Evolutionary conservation across 2,329 filamentous ascomycete genomes (phyloP).

Genomic region (Fusarium sp.): DNA sequence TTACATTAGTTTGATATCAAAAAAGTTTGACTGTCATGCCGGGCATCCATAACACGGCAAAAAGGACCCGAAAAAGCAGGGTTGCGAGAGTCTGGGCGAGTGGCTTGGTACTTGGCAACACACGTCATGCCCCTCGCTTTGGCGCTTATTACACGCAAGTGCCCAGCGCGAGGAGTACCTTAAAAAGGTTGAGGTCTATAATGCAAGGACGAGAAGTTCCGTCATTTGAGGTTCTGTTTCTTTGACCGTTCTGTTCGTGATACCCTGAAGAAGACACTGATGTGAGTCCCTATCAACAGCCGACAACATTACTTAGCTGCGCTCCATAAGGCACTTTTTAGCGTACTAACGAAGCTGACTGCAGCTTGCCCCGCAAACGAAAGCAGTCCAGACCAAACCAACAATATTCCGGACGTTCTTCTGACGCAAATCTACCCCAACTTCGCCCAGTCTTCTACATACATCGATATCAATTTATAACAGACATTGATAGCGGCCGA

Average conservation of each 20-base stretch:
- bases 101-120: slow-evolving; percentile 49
- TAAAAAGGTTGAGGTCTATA: slow-evolving; percentile 15
- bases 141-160: slow-evolving; percentile 38
- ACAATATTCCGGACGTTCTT: slow-evolving; percentile 18
- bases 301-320: slow-evolving; percentile 33
- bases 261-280: slow-evolving; percentile 3
- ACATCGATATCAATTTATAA: background rate
- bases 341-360: slow-evolving; percentile 27
- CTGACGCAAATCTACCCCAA: slow-evolving; percentile 17
- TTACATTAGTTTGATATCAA: background rate
- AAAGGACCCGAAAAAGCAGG: slow-evolving; percentile 44
- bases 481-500: slow-evolving; percentile 23
- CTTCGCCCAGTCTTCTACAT: slow-evolving; percentile 18
- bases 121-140: slow-evolving; percentile 48
- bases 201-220: slow-evolving; percentile 1
- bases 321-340: slow-evolving; percentile 10
- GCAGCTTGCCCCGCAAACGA: slow-evolving; percentile 40
- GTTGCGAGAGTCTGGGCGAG: slow-evolving; percentile 44
- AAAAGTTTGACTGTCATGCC: slow-evolving; percentile 18
- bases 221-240: background rate
- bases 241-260: slow-evolving; percentile 13
- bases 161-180: slow-evolving; percentile 15
- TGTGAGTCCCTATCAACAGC: background rate
- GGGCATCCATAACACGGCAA: slow-evolving; percentile 35
- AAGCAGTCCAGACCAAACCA: slow-evolving; percentile 6